Evolutionary conservation across 2,329 filamentous ascomycete genomes (phyloP).

Genomic region (Ophiostoma pallidulum): DNA sequence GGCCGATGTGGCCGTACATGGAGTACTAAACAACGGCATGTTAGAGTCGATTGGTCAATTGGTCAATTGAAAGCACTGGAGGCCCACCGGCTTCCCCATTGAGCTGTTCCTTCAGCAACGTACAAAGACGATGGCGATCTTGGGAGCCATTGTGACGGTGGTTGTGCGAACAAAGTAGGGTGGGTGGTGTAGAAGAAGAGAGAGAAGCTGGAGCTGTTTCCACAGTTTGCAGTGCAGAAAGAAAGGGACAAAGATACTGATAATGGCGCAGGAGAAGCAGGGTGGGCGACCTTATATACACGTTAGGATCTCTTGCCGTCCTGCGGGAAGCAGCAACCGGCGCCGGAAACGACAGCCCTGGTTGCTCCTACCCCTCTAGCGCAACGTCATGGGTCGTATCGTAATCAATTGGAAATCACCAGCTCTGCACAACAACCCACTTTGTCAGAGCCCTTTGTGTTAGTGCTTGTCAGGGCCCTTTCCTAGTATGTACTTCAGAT

Average conservation of each 20-base stretch:
- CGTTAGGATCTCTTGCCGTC: too few species aligned
- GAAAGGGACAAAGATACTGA: not conserved
- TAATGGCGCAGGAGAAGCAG: too few species aligned
- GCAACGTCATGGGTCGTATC: slow-evolving; percentile 8
- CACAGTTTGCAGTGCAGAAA: not conserved
- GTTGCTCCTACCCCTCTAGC: not conserved
- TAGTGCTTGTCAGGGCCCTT: not conserved
- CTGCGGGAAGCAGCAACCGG: too few species aligned
- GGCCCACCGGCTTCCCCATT: too few species aligned
- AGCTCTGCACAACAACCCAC: not conserved
- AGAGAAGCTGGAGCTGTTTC: not conserved
- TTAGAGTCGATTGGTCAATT: not conserved
- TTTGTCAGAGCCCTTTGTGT: not conserved
- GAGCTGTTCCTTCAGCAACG: too few species aligned
- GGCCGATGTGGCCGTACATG: slow-evolving; percentile 83
- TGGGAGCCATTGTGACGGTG: slow-evolving; percentile 65
- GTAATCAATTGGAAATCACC: slow-evolving; percentile 13
- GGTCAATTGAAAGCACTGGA: too few species aligned
- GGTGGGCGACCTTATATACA: slow-evolving; percentile 5
- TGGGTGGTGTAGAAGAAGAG: not conserved
- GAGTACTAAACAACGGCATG: slow-evolving; percentile 56
- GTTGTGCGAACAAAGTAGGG: not conserved
- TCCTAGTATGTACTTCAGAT: too few species aligned
- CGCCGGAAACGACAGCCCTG: too few species aligned
- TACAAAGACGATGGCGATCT: slow-evolving; percentile 85